Evolutionary conservation across 2,329 filamentous ascomycete species (phyloP).

Genomic region (Scytalidium sp.): DNA sequence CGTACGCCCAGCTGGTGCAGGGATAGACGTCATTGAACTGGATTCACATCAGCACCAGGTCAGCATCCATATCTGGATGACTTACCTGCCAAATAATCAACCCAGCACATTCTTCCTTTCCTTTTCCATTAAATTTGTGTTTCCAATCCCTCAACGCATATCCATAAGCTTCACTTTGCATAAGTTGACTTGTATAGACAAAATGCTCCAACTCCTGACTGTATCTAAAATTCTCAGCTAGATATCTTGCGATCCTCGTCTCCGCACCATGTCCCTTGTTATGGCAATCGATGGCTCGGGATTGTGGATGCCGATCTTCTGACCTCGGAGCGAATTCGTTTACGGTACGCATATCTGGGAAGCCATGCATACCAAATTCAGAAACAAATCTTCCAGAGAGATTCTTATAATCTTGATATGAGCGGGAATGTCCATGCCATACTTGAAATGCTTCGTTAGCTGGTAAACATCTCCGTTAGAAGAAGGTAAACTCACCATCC

Average conservation of each 20-base stretch:
- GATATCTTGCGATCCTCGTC: neutral
- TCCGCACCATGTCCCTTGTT: neutral
- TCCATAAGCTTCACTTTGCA: neutral
- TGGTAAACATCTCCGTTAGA: neutral
- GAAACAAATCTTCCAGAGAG: constrained; percentile 85
- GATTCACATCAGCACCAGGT: neutral
- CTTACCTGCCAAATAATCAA: neutral
- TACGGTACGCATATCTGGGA: constrained; percentile 61
- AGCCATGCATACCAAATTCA: constrained; percentile 74
- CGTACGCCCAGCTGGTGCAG: constrained; percentile 31
- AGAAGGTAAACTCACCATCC: constrained; percentile 71
- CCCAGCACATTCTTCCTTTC: neutral
- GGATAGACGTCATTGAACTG: constrained; percentile 36
- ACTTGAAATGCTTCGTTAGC: neutral
- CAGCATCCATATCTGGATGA: no score
- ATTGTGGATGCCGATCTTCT: neutral
- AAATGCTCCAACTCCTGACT: neutral
- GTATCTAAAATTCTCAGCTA: neutral
- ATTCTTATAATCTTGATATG: constrained; percentile 79
- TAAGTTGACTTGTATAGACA: neutral
- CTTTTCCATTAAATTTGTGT: neutral
- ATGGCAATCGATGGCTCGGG: neutral
- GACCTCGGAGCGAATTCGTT: constrained; percentile 40
- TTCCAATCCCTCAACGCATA: neutral
- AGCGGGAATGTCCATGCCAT: constrained; percentile 31